A percentile compares a stretch with the other conserved stretches of the same genome.
Conservation (phyloP, 768 basidiomycete genomes). For the Vishniacozyma victoriae region DNA sequence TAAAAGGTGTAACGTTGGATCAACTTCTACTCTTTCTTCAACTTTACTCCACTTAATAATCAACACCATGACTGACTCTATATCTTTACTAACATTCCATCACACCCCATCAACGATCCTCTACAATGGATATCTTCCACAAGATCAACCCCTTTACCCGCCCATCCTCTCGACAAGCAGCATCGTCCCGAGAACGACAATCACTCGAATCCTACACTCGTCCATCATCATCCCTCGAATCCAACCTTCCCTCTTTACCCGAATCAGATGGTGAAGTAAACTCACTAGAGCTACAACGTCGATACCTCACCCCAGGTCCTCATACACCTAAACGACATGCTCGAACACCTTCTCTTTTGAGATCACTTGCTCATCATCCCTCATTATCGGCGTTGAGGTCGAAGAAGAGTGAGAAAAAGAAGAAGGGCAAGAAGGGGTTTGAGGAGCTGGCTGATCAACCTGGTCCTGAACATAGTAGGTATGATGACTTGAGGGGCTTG, state of each 20-base stretch:
- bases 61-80: no score
- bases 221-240: neutral
- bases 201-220: neutral
- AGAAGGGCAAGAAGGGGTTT: slow-evolving; percentile 5
- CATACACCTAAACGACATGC: slow-evolving; percentile 2
- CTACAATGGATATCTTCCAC: neutral
- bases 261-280: neutral
- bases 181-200: neutral
- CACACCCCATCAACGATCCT: neutral
- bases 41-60: no score
- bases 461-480: no score
- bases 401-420: slow-evolving; percentile 12
- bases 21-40: slow-evolving; percentile 6
- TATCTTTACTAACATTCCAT: no score
- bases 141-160: neutral
- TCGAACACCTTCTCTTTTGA: slow-evolving; percentile 8
- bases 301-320: neutral
- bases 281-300: slow-evolving; percentile 1
- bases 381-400: slow-evolving; percentile 27
- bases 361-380: slow-evolving; percentile 31
- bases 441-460: no score
- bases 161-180: neutral
- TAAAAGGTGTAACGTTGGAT: slow-evolving; percentile 13
- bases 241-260: neutral
- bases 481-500: no score